Percentiles rank a stretch among this genome's conserved stretches.
Conservation (phyloP, 306 rosid species). For the Dryas alaskensis region DNA sequence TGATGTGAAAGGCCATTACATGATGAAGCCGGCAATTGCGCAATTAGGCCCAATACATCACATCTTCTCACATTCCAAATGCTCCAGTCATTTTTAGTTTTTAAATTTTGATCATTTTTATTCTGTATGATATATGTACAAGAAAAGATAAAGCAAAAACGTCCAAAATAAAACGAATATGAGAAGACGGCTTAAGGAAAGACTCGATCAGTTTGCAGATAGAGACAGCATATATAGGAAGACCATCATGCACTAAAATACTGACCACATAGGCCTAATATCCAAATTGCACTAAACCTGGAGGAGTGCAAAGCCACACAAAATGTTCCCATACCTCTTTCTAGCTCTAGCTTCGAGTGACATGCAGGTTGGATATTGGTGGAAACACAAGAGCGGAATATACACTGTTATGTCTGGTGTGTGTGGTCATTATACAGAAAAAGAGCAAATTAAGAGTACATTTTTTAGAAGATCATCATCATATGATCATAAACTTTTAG, state of each 20-base stretch:
- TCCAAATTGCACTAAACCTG: no score
- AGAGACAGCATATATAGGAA: not conserved
- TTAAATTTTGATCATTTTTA: not conserved
- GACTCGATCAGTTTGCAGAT: not conserved
- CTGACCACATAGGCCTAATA: not conserved
- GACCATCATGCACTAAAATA: not conserved
- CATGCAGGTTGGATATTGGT: no score
- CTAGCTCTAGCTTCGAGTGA: no score
- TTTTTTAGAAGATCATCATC: no score
- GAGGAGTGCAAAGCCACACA: no score
- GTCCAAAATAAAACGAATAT: not conserved
- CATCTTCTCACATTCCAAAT: not conserved
- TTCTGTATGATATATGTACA: not conserved
- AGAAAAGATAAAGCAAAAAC: not conserved
- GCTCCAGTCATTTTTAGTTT: no score
- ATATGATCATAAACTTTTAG: no score
- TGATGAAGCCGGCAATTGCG: conserved; percentile 22
- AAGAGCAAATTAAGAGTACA: no score
- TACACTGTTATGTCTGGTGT: no score
- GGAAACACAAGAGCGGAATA: no score
- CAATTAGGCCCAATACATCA: not conserved
- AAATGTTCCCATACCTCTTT: no score
- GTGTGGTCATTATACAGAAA: no score
- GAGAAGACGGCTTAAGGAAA: not conserved
- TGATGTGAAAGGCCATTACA: not conserved